phyloP scores from a whole-genome alignment of 805 yeast species.

The Starmerella etchellsii region DNA sequence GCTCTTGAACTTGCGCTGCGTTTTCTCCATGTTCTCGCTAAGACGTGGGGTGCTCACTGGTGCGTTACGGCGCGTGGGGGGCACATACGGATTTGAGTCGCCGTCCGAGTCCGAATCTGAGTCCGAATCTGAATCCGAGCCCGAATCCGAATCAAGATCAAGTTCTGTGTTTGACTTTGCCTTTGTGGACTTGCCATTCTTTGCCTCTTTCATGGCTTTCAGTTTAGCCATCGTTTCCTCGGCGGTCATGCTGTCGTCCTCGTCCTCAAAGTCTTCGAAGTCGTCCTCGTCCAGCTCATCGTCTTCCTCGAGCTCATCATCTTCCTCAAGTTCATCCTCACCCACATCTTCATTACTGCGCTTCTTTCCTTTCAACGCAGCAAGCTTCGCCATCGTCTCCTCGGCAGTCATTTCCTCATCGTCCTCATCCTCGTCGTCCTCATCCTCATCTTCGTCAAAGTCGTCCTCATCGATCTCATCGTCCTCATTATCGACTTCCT shows the following conservation, averaged over 20 bases:
- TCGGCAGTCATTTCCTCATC: slow-evolving; percentile 15
- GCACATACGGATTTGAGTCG: slow-evolving; percentile 45
- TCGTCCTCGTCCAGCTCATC: neutral
- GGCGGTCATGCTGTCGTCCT: slow-evolving; percentile 13
- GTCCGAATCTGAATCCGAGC: slow-evolving; percentile 6
- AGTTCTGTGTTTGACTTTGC: too few relatives aligned
- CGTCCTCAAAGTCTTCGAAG: neutral
- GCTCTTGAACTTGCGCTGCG: slow-evolving; percentile 53
- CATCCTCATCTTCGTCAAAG: slow-evolving; percentile 3
- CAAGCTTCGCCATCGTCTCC: slow-evolving; percentile 17
- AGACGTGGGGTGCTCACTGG: slow-evolving; percentile 18
- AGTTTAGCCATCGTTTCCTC: slow-evolving; percentile 18
- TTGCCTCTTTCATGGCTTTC: slow-evolving; percentile 11
- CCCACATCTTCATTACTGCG: too few relatives aligned
- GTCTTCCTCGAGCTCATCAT: neutral
- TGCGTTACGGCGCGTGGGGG: slow-evolving; percentile 61
- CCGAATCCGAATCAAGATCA: slow-evolving; percentile 3
- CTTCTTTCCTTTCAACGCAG: slow-evolving; percentile 12
- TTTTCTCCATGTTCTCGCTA: neutral
- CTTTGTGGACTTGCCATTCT: too few relatives aligned
- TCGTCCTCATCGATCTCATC: neutral
- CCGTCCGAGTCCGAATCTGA: slow-evolving; percentile 15
- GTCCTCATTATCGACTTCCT: neutral
- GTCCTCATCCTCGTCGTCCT: neutral
- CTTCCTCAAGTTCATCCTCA: too few relatives aligned